phyloP scores from a whole-genome alignment of 202 grass and related monocot species.

The Zoysia matrella region DNA sequence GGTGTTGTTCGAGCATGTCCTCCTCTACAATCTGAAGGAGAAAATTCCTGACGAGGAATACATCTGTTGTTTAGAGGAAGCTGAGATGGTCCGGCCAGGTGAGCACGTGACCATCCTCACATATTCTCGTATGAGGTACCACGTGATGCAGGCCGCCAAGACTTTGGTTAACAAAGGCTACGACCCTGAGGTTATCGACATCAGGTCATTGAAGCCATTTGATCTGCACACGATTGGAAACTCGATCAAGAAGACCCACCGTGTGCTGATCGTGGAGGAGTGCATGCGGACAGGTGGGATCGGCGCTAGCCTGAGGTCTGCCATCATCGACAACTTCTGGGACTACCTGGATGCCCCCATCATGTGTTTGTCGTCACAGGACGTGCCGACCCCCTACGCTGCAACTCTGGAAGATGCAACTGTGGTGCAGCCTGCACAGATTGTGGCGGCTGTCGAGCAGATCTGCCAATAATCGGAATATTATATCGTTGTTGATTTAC shows the following conservation, averaged over 20 bases:
- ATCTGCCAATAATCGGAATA: too few species aligned
- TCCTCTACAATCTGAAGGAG: neutral
- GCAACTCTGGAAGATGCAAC: constrained; percentile 69
- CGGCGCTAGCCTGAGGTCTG: too few species aligned
- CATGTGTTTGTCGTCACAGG: constrained; percentile 81
- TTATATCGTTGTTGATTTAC: too few species aligned
- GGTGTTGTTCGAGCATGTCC: constrained; percentile 78
- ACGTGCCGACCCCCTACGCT: constrained; percentile 74
- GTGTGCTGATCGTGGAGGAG: constrained; percentile 69
- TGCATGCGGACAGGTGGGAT: too few species aligned
- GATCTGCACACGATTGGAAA: constrained; percentile 69
- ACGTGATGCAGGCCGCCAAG: constrained; percentile 84
- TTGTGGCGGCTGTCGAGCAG: constrained; percentile 52
- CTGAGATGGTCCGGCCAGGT: constrained; percentile 67
- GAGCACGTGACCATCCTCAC: constrained; percentile 82
- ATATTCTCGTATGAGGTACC: constrained; percentile 85
- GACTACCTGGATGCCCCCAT: constrained; percentile 52
- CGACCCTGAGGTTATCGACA: too few species aligned
- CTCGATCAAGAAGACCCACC: constrained; percentile 79
- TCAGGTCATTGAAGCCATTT: constrained; percentile 68
- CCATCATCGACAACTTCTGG: too few species aligned
- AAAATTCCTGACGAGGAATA: too few species aligned
- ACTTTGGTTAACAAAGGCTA: constrained; percentile 86
- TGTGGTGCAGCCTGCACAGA: constrained; percentile 74
- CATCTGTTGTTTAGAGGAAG: too few species aligned